These are phyloP conservation scores for Mortierella sp. DNA, from an alignment of 371 early-diverging fungal species.

Conservation along the genomic window DNA sequence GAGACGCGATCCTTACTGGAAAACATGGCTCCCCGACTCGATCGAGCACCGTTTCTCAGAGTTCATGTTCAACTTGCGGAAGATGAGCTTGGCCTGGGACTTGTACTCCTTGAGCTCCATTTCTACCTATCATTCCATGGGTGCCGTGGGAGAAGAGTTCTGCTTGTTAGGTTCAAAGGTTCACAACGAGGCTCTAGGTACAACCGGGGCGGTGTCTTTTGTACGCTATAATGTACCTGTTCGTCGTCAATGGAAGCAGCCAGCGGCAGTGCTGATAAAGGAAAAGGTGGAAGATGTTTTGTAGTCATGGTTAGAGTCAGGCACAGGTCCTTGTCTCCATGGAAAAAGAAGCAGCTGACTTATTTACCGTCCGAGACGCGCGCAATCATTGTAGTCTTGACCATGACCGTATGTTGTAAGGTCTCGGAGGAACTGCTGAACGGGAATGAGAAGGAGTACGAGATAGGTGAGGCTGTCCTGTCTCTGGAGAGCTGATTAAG, in stretches of 20 bases:
- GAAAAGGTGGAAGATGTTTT: neutral
- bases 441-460: neutral
- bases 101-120: slow-evolving; percentile 92
- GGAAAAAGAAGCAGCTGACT: no score
- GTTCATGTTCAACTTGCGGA: slow-evolving; percentile 84
- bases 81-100: slow-evolving; percentile 90
- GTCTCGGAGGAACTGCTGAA: neutral
- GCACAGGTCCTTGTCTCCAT: no score
- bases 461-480: neutral
- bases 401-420: slow-evolving; percentile 68
- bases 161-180: no score
- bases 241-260: slow-evolving; percentile 98
- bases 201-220: neutral
- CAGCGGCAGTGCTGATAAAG: slow-evolving; percentile 76
- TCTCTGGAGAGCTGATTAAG: neutral
- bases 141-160: no score
- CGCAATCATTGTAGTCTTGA: slow-evolving; percentile 93
- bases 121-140: slow-evolving; percentile 60
- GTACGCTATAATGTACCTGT: slow-evolving; percentile 67
- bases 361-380: slow-evolving; percentile 86
- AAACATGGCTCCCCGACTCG: slow-evolving; percentile 86
- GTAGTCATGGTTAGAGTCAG: no score
- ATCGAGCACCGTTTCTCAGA: slow-evolving; percentile 96
- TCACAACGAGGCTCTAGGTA: no score
- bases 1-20: slow-evolving; percentile 74